These are phyloP conservation scores for Gonium pectorale DNA, from an alignment of 139 green algal genomes.

Conservation along the genomic window DNA sequence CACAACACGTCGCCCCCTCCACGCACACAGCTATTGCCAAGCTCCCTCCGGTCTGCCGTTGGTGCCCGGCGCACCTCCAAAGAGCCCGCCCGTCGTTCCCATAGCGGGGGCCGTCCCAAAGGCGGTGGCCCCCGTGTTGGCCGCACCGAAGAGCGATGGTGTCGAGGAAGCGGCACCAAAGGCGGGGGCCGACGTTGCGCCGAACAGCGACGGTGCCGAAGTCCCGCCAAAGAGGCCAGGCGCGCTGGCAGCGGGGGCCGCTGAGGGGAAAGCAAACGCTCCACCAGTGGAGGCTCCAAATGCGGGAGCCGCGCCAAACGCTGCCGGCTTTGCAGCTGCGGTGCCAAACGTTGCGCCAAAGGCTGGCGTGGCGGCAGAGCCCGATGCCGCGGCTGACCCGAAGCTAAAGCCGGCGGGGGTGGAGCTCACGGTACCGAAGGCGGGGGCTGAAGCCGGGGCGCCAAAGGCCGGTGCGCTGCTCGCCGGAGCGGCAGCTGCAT, in stretches of 20 bases:
- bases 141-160: conserved; percentile 14
- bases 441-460: neutral
- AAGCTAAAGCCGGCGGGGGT: conserved; percentile 11
- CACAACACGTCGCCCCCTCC: too few relatives aligned
- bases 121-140: neutral
- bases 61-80: conserved; percentile 19
- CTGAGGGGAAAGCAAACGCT: conserved; percentile 1
- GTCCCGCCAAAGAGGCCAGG: neutral
- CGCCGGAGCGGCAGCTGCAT: conserved; percentile 1
- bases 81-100: neutral
- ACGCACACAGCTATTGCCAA: too few relatives aligned
- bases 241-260: conserved; percentile 1
- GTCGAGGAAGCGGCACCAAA: neutral
- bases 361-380: neutral
- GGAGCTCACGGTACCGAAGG: neutral
- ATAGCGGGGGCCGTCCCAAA: neutral
- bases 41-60: too few relatives aligned
- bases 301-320: conserved; percentile 9
- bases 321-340: neutral
- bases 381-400: neutral
- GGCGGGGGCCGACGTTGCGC: neutral
- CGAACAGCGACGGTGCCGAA: neutral
- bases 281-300: neutral
- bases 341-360: conserved; percentile 9
- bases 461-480: conserved; percentile 31